Evolutionary conservation across 257 asterid species (phyloP), one percentile per base, ranked within the genome.

Genomic region (Fraxinus excelsior): DNA sequence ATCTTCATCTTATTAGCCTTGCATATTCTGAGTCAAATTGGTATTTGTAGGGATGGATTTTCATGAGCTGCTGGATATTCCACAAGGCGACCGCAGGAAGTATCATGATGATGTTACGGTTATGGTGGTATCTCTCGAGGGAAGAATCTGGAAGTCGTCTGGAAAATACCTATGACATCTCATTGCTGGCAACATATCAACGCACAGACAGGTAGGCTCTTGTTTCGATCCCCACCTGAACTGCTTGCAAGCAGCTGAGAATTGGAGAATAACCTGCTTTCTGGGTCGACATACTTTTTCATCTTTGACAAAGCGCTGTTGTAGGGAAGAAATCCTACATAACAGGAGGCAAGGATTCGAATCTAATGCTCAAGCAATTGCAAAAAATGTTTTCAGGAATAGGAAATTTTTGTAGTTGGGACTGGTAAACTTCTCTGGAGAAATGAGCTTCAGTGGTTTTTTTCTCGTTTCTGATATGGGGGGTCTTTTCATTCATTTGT

Each of bases 31-130:
- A 77, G 64, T 74, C 66, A n/a, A 82, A 71, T 10, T 75, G 10
- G 46, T 58, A 74, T 46, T 49, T 67, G 82, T 91, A 92, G 98
- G 97, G 74, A 90, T 92, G 98, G 97, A 88, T 79, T 90, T 91
- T 81, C 98, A 94, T 80, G 98, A 94, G 85, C 90, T 94, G 82
- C 86, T 94, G 82, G 98, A 94, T 80, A 94, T 94, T 77, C 98
- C 98, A 49, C 97, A 91, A 79, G 98, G 98, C 25, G 98, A 94
- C 77, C 97, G 98, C 35, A 82, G 98, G 78, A 94, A 94, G 86
- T 94, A 94, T 87, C 97, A 94, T 81, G 97, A 94, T 21, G 98
- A 94, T 75, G 98, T 94, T 53, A 94, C 97, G n/a, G 98, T 94
- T 65, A 94, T 94, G 98, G 97, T 94, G 82, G 89, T 94, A 79